Conservation (phyloP, 345 rosid species). For the Populus alba region DNA sequence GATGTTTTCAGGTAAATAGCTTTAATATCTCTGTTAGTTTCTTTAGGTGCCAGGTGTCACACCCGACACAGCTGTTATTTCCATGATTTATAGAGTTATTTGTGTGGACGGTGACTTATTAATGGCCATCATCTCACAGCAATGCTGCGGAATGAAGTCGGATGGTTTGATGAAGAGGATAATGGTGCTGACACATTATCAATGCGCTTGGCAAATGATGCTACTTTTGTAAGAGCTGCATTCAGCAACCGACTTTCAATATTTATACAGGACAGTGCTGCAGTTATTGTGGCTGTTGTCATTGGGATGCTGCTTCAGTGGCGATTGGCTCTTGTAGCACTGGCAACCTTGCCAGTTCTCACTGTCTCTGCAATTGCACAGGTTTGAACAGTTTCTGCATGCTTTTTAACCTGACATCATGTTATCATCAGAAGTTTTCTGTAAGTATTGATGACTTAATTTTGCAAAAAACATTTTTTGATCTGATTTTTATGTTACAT, state of each 20-base stretch:
- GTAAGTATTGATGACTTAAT: neutral
- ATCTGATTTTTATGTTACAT: neutral
- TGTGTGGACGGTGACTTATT: conserved; percentile 18
- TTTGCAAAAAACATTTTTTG: neutral
- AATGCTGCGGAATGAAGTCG: conserved; percentile 96
- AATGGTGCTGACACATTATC: conserved; percentile 93
- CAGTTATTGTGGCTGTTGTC: conserved; percentile 80
- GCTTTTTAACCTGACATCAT: neutral
- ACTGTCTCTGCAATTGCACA: conserved; percentile 90
- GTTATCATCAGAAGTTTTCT: neutral
- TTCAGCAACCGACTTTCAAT: conserved; percentile 98
- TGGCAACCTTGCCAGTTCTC: conserved; percentile 88
- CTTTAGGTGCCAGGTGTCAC: neutral
- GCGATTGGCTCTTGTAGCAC: conserved; percentile 93
- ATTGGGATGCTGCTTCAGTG: conserved; percentile 89
- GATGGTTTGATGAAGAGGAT: conserved; percentile 99
- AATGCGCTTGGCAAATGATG: conserved; percentile 99
- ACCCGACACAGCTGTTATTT: neutral
- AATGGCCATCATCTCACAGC: conserved; percentile 53
- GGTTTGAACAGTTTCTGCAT: conserved; percentile 49
- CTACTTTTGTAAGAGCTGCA: conserved; percentile 97
- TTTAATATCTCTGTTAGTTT: conserved; percentile 7
- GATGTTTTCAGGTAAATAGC: conserved; percentile 92
- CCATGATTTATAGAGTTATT: neutral
- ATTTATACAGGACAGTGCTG: conserved; percentile 94